Percentiles rank a stretch among this genome's conserved stretches.
Evolutionary conservation across 202 grass and related monocot genomes (phyloP).

Genomic region (Setaria viridis): DNA sequence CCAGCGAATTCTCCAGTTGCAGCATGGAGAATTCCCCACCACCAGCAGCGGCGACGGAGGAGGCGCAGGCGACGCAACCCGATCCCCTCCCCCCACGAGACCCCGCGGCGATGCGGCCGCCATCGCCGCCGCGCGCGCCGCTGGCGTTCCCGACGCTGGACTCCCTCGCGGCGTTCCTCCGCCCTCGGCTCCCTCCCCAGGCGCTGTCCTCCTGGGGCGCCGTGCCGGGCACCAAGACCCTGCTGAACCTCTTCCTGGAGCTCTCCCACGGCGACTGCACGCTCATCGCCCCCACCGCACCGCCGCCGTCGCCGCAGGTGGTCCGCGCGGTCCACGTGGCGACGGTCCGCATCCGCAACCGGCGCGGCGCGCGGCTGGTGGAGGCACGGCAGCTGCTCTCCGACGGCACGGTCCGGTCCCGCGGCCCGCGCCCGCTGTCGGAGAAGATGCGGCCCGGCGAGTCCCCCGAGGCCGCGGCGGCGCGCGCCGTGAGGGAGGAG

Average conservation of each 20-base stretch:
- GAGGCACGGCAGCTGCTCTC: slow-evolving; percentile 87
- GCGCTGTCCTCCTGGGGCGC: slow-evolving; percentile 71
- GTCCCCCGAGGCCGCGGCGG: slow-evolving; percentile 65
- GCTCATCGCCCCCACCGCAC: slow-evolving; percentile 39
- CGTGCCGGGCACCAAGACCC: slow-evolving; percentile 73
- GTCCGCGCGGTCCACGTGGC: slow-evolving; percentile 82
- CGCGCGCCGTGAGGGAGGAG: slow-evolving; percentile 76
- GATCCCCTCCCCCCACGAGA: slow-evolving; percentile 14
- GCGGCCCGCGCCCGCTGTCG: slow-evolving; percentile 64
- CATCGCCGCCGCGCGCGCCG: slow-evolving; percentile 51
- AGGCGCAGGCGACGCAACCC: background rate
- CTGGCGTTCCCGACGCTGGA: slow-evolving; percentile 75
- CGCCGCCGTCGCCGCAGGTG: background rate
- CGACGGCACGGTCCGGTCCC: slow-evolving; percentile 65
- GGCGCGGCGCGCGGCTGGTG: slow-evolving; percentile 60
- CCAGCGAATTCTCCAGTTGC: background rate
- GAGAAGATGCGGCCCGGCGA: slow-evolving; percentile 94
- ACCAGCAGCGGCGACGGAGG: background rate
- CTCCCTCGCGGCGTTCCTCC: slow-evolving; percentile 72
- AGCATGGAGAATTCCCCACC: slow-evolving; percentile 33
- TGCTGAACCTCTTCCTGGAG: slow-evolving; percentile 88
- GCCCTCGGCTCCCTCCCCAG: slow-evolving; percentile 46
- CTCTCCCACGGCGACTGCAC: slow-evolving; percentile 75
- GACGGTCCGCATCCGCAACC: slow-evolving; percentile 70
- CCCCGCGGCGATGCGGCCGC: slow-evolving; percentile 34